Evolutionary conservation across 495 filamentous ascomycete species (phyloP), one percentile per base, ranked within the genome.

Genomic region (Aspergillus bridgeri): DNA sequence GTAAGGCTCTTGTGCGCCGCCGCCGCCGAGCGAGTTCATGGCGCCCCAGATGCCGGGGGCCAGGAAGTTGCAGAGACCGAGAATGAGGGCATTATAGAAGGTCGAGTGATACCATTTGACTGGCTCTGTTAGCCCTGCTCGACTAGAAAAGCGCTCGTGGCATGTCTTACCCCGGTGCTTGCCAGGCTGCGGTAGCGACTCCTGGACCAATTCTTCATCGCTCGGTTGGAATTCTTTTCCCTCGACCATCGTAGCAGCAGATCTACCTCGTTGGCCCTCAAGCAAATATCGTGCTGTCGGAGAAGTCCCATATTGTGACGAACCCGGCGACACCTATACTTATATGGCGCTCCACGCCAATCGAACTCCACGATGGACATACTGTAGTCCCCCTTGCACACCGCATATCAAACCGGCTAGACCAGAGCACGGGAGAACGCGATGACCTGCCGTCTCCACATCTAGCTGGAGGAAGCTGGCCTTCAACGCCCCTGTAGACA

Each of bases 11-110:
- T 82, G 76, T 27, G 79, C 75, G 5, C 86, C 86, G 42, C 86
- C 86, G 18, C 85, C 86, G 33, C 86, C 86, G 17, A 88, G 77
- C 0, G 80, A 83, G 68, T 88, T 88, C 83, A 88, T 88, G 13
- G 86, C 86, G 23, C 77, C 78, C 86, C 86, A 88, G 60, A 88
- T 81, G 0, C 86, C 86, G 0, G 86, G 86, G 0, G 83, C 84
- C 0, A 81, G 72, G 59, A 89, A 81, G 61, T 83, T 84, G 71
- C 81, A 86, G 18, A 86, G 57, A 1, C 85, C 86, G 8, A 87
- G 75, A 22, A 89, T 78, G 17, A 83, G 75, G 29, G 83, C 81
- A 74, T 86, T 85, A 69, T 79, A 86, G 54, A 84, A 82, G 3
- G 83, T 83, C 17, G 81, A 82, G 27, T 81, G 80, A 68, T 85